These are phyloP conservation scores for Ganoderma lingzhi DNA, from an alignment of 1,284 basidiomycete species.

Conservation along the genomic window DNA sequence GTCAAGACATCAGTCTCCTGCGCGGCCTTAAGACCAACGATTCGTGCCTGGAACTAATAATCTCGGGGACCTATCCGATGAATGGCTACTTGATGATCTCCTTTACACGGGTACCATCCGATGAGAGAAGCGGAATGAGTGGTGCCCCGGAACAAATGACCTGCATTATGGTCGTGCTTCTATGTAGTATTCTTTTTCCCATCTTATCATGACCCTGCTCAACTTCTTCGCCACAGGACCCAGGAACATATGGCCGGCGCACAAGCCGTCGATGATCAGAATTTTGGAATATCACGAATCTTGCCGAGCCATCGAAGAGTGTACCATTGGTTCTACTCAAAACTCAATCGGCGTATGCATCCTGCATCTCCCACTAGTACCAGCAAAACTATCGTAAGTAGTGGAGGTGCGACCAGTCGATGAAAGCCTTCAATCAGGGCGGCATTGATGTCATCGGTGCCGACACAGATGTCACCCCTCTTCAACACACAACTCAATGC, in stretches of 20 bases:
- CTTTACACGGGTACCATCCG: neutral
- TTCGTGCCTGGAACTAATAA: neutral
- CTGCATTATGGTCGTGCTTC: neutral
- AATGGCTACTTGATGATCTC: neutral
- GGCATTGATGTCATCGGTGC: conserved; percentile 1
- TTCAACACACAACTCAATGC: neutral
- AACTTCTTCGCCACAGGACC: neutral
- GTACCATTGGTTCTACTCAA: neutral
- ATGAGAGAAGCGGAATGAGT: neutral
- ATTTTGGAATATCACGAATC: neutral
- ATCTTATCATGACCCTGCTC: neutral
- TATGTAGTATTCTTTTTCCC: neutral
- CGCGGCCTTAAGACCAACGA: neutral
- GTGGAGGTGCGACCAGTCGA: neutral
- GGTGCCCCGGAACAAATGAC: neutral
- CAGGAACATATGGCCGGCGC: neutral
- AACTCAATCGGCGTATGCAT: neutral
- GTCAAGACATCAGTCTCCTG: neutral
- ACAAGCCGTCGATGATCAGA: neutral
- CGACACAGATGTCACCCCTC: neutral
- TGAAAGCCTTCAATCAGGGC: neutral
- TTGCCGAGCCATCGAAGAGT: neutral
- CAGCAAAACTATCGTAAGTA: too few species aligned
- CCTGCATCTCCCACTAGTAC: too few species aligned
- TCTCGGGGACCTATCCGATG: neutral